These are phyloP conservation scores for Botrytis squamosa DNA, from an alignment of 2,329 filamentous ascomycete genomes.

Conservation along the genomic window DNA sequence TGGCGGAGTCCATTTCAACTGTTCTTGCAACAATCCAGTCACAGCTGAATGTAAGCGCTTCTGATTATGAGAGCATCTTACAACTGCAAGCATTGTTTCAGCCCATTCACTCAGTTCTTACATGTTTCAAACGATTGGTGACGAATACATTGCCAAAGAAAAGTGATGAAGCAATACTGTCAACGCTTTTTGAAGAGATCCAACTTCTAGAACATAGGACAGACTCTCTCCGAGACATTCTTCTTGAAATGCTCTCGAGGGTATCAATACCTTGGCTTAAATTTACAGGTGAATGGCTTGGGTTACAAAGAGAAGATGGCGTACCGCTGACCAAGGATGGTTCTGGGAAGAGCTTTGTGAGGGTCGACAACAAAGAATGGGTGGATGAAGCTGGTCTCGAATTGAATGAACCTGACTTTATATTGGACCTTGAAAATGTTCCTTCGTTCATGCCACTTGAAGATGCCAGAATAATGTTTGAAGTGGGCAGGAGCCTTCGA, in stretches of 20 bases:
- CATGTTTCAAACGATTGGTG: slow-evolving; percentile 37
- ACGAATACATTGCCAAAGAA: slow-evolving; percentile 36
- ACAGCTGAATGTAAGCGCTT: slow-evolving; percentile 33
- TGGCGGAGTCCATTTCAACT: slow-evolving; percentile 42
- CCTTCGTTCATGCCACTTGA: slow-evolving; percentile 71
- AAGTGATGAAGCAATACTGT: slow-evolving; percentile 61
- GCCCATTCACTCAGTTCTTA: slow-evolving; percentile 37
- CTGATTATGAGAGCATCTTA: slow-evolving; percentile 35
- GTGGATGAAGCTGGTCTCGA: slow-evolving; percentile 60
- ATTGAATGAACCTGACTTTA: slow-evolving; percentile 57
- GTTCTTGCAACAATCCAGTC: slow-evolving; percentile 39
- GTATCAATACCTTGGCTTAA: slow-evolving; percentile 66
- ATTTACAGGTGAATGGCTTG: slow-evolving; percentile 72
- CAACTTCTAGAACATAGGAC: slow-evolving; percentile 64
- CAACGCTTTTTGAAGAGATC: slow-evolving; percentile 59
- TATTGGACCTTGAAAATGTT: slow-evolving; percentile 63
- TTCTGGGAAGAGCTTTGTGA: slow-evolving; percentile 57
- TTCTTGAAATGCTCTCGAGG: slow-evolving; percentile 64
- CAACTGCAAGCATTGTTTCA: slow-evolving; percentile 39
- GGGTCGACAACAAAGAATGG: slow-evolving; percentile 53
- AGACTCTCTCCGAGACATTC: slow-evolving; percentile 58
- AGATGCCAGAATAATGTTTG: slow-evolving; percentile 70
- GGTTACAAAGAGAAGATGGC: slow-evolving; percentile 59
- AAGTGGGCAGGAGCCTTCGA: slow-evolving; percentile 73
- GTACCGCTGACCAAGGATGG: slow-evolving; percentile 51